A percentile compares a stretch with the other conserved stretches of the same genome.
Conservation (phyloP, 2,329 filamentous ascomycete species). For the Botrytis porri region DNA sequence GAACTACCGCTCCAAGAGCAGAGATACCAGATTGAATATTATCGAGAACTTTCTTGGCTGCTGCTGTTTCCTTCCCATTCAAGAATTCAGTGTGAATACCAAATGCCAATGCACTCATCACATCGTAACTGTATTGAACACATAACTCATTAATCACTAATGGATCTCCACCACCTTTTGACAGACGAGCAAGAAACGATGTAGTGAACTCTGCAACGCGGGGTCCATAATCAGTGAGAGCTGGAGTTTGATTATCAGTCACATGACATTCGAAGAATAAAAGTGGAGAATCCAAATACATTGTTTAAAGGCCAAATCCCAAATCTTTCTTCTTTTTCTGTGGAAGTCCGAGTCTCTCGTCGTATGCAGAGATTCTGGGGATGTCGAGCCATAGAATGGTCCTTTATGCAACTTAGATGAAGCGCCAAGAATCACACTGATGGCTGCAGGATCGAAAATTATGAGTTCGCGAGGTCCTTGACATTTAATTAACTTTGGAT, state of each 20-base stretch:
- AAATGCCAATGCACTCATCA: constrained; percentile 32
- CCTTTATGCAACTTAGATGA: constrained; percentile 27
- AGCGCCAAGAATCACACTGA: constrained; percentile 24
- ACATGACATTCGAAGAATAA: no score
- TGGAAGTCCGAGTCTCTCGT: constrained; percentile 26
- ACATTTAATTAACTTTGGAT: not conserved
- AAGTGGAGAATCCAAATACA: not conserved
- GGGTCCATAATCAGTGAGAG: not conserved
- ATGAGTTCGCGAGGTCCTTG: constrained; percentile 27
- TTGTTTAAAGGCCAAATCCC: constrained; percentile 22
- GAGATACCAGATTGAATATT: not conserved
- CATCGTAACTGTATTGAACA: constrained; percentile 32
- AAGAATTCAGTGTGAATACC: constrained; percentile 19
- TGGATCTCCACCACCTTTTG: constrained; percentile 16
- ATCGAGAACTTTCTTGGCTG: not conserved
- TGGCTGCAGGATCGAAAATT: constrained; percentile 28
- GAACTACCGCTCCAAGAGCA: not conserved
- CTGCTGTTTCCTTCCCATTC: not conserved
- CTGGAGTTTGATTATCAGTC: not conserved
- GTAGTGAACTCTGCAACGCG: constrained; percentile 1
- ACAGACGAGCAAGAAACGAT: not conserved
- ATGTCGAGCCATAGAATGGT: constrained; percentile 28
- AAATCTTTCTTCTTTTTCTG: constrained; percentile 29
- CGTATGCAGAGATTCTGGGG: constrained; percentile 26
- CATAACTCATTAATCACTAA: constrained; percentile 28